phyloP scores from a whole-genome alignment of 1,284 basidiomycete species.

The Puccinia hordei region DNA sequence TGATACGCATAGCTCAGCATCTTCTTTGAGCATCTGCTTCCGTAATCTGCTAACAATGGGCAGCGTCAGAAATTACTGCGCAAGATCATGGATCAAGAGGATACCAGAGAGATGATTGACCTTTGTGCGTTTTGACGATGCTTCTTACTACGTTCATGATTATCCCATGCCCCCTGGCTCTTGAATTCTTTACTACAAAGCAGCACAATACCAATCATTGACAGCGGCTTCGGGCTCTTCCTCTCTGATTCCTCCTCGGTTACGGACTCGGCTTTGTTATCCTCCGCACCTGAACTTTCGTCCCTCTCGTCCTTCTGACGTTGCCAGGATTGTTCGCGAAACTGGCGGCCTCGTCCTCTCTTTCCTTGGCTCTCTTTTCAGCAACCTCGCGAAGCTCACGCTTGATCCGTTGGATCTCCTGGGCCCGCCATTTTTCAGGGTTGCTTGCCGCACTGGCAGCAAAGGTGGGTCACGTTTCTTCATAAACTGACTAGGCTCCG shows the following conservation, averaged over 20 bases:
- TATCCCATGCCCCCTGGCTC: conserved; percentile 90
- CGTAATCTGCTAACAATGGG: conserved; percentile 22
- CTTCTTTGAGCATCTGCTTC: conserved; percentile 48
- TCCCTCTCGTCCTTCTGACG: conserved; percentile 44
- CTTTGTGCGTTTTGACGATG: conserved; percentile 83
- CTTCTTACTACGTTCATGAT: conserved; percentile 94
- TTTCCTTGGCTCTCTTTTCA: conserved; percentile 54
- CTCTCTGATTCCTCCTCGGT: conserved; percentile 8
- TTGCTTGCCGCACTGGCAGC: conserved; percentile 52
- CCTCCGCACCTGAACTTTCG: conserved; percentile 61
- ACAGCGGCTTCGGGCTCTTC: conserved; percentile 60
- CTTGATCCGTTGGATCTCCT: conserved; percentile 44
- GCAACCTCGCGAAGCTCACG: conserved; percentile 54
- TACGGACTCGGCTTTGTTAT: conserved; percentile 74
- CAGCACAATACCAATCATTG: conserved; percentile 83
- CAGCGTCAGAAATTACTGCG: not conserved
- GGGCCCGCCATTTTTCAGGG: conserved; percentile 54
- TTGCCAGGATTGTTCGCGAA: conserved; percentile 58
- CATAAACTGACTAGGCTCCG: conserved; percentile 78
- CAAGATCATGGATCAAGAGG: not conserved
- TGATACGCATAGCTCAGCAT: conserved; percentile 22
- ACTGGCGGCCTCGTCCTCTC: conserved; percentile 56
- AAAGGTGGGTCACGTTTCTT: conserved; percentile 89
- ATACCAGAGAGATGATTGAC: conserved; percentile 56
- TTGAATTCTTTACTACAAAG: conserved; percentile 86